These are phyloP conservation scores for Gigaspora rosea DNA, from an alignment of 192 early-diverging fungal genomes.

Conservation along the genomic window DNA sequence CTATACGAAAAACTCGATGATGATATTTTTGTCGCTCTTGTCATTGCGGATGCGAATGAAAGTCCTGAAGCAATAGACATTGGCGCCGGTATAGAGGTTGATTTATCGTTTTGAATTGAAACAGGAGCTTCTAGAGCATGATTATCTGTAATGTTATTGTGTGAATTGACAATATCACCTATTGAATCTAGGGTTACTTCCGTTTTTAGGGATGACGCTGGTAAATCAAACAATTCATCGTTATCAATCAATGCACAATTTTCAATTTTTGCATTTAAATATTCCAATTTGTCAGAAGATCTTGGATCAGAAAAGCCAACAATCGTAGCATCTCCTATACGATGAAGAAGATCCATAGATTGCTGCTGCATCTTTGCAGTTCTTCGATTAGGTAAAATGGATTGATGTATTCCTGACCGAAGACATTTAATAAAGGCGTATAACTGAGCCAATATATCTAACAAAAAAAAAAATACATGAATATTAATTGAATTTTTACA, in stretches of 20 bases:
- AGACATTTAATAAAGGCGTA: slow-evolving; percentile 32
- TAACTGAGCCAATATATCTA: slow-evolving; percentile 21
- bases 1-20: slow-evolving; percentile 4
- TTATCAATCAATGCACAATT: too few relatives aligned
- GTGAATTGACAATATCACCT: too few relatives aligned
- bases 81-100: background rate
- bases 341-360: slow-evolving; percentile 32
- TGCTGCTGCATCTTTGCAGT: slow-evolving; percentile 29
- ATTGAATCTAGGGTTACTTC: too few relatives aligned
- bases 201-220: too few relatives aligned
- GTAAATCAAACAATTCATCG: too few relatives aligned
- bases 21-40: slow-evolving; percentile 12
- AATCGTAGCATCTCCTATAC: slow-evolving; percentile 29
- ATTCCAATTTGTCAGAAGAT: background rate
- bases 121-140: background rate
- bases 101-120: slow-evolving; percentile 9
- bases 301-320: slow-evolving; percentile 2
- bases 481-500: background rate
- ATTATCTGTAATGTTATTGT: too few relatives aligned
- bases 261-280: too few relatives aligned
- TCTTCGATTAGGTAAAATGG: slow-evolving; percentile 22
- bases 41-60: slow-evolving; percentile 21
- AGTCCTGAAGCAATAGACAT: slow-evolving; percentile 17
- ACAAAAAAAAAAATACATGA: background rate
- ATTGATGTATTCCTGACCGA: slow-evolving; percentile 28